Percentiles rank a stretch among this genome's conserved stretches.
phyloP scores from a whole-genome alignment of 2,329 filamentous ascomycete genomes.

The Leptodontidium sp. region DNA sequence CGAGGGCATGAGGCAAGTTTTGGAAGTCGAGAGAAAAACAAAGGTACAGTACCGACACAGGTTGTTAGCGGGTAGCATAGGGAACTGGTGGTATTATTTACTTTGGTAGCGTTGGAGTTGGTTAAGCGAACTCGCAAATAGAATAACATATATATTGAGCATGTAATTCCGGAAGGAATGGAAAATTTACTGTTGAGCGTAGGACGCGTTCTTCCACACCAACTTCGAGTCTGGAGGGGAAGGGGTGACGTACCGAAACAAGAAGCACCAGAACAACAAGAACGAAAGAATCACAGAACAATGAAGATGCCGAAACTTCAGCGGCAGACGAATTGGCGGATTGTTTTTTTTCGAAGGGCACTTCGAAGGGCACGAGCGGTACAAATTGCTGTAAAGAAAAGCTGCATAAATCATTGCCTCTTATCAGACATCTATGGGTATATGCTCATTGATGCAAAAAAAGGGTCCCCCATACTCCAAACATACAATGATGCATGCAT shows the following conservation, averaged over 20 bases:
- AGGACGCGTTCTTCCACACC: too few species aligned
- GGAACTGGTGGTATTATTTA: background rate
- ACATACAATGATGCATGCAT: conserved; percentile 12
- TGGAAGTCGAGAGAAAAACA: background rate
- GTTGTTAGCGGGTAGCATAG: background rate
- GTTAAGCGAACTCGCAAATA: background rate
- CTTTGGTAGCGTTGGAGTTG: conserved; percentile 3
- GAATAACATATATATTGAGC: too few species aligned
- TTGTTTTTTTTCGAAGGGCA: background rate
- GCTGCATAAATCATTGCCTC: conserved; percentile 14
- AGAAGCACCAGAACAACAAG: background rate
- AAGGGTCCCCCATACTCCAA: conserved; percentile 17
- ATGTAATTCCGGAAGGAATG: too few species aligned
- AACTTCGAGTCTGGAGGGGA: background rate
- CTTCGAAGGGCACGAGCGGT: background rate
- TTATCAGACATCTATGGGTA: conserved; percentile 25
- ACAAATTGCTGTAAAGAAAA: background rate
- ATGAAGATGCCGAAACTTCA: conserved; percentile 1
- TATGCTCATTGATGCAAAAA: conserved; percentile 23
- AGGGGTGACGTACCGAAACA: too few species aligned
- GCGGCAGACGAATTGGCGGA: background rate
- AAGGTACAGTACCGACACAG: too few species aligned
- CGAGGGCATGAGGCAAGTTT: background rate
- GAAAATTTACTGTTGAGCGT: too few species aligned
- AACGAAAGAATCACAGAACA: background rate